A percentile compares a stretch with the other conserved stretches of the same genome.
Evolutionary conservation across 805 yeast genomes (phyloP).

Genomic region (Starmerella apis): DNA sequence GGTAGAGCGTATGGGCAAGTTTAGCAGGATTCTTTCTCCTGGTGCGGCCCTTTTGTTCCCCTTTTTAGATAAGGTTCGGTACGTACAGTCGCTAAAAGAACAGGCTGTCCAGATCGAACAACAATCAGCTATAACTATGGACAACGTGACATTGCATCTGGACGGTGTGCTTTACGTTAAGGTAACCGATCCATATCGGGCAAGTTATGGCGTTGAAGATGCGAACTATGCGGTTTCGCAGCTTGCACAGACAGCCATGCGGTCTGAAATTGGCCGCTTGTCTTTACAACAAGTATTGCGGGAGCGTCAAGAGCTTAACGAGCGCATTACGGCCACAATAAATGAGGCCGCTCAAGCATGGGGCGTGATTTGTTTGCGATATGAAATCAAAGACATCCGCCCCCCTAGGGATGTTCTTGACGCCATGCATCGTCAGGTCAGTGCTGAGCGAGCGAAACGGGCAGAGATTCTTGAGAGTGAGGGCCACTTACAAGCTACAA

Average conservation of each 20-base stretch:
- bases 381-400: conserved; percentile 79
- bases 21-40: conserved; percentile 56
- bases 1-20: conserved; percentile 84
- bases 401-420: conserved; percentile 78
- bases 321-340: conserved; percentile 63
- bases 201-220: conserved; percentile 79
- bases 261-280: conserved; percentile 78
- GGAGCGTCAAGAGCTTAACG: conserved; percentile 64
- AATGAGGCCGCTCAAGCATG: conserved; percentile 78
- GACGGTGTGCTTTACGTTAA: conserved; percentile 74
- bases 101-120: conserved; percentile 76
- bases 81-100: conserved; percentile 75
- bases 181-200: conserved; percentile 73
- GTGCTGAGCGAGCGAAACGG: conserved; percentile 75
- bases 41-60: conserved; percentile 70
- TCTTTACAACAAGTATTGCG: conserved; percentile 66
- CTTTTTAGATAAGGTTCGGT: conserved; percentile 60
- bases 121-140: conserved; percentile 77
- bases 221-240: conserved; percentile 77
- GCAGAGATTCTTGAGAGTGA: conserved; percentile 82
- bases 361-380: conserved; percentile 76
- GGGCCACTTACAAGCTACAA: conserved; percentile 68
- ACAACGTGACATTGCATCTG: conserved; percentile 72
- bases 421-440: conserved; percentile 85
- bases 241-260: conserved; percentile 83